These are phyloP conservation scores for Tetragonia tetragonoides DNA, from an alignment of 148 eudicot species.

Conservation along the genomic window DNA sequence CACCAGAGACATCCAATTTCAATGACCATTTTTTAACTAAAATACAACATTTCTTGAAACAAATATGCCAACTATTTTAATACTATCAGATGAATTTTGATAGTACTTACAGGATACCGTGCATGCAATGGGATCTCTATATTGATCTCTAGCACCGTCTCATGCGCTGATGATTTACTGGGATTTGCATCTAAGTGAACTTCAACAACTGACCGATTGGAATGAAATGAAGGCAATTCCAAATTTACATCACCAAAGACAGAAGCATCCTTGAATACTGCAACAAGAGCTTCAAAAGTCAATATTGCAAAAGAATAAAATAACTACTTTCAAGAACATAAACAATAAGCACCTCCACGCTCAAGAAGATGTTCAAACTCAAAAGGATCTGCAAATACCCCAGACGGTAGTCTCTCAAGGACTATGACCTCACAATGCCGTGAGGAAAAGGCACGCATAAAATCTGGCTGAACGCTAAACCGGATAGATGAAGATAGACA, in stretches of 20 bases:
- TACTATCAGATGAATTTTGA: background rate
- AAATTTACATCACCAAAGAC: conserved; percentile 88
- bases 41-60: no score
- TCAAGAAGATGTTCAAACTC: conserved; percentile 74
- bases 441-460: conserved; percentile 28
- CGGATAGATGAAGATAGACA: conserved; percentile 47
- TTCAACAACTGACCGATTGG: conserved; percentile 78
- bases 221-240: conserved; percentile 76
- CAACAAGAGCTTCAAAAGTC: conserved; percentile 14
- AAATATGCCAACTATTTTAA: background rate
- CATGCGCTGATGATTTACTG: conserved; percentile 24
- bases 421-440: conserved; percentile 53
- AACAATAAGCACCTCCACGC: conserved; percentile 56
- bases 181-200: conserved; percentile 52
- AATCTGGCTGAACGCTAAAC: conserved; percentile 35
- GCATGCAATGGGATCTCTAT: conserved; percentile 73
- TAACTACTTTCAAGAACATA: background rate
- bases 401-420: conserved; percentile 75
- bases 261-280: conserved; percentile 66
- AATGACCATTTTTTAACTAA: background rate
- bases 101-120: conserved; percentile 65
- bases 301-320: background rate
- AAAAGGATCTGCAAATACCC: conserved; percentile 93
- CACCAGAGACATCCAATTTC: background rate
- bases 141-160: conserved; percentile 37